These are phyloP conservation scores for Penicillium diatomitis DNA, from an alignment of 495 filamentous ascomycete genomes.

Conservation along the genomic window DNA sequence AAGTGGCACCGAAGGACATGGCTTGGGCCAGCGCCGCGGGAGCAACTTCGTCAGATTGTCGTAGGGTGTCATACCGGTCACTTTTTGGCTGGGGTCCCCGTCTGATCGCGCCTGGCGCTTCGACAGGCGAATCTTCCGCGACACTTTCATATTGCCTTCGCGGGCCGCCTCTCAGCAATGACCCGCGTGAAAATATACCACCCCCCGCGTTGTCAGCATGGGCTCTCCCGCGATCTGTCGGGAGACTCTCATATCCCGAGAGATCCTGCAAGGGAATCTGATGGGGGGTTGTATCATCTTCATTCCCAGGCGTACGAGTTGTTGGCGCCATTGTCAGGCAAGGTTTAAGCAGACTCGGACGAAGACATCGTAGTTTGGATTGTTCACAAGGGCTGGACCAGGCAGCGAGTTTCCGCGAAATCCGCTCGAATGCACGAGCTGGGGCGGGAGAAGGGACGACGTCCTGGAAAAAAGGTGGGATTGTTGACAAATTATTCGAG, in stretches of 20 bases:
- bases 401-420: neutral
- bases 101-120: slow-evolving; percentile 16
- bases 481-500: too few relatives aligned
- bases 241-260: slow-evolving; percentile 40
- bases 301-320: slow-evolving; percentile 40
- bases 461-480: neutral
- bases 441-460: neutral
- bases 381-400: neutral
- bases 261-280: slow-evolving; percentile 84
- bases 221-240: slow-evolving; percentile 21
- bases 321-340: slow-evolving; percentile 53
- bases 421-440: neutral
- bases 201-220: slow-evolving; percentile 21
- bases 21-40: slow-evolving; percentile 50
- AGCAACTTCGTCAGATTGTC: slow-evolving; percentile 26
- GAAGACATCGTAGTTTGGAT: slow-evolving; percentile 34
- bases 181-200: slow-evolving; percentile 28
- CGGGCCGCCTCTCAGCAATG: slow-evolving; percentile 27
- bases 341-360: slow-evolving; percentile 27
- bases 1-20: slow-evolving; percentile 52
- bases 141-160: slow-evolving; percentile 43
- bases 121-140: slow-evolving; percentile 42
- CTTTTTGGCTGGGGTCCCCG: slow-evolving; percentile 17
- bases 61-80: neutral
- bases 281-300: slow-evolving; percentile 34